Conservation (phyloP, 169 alveolate species). For the Neospora caninum region DNA sequence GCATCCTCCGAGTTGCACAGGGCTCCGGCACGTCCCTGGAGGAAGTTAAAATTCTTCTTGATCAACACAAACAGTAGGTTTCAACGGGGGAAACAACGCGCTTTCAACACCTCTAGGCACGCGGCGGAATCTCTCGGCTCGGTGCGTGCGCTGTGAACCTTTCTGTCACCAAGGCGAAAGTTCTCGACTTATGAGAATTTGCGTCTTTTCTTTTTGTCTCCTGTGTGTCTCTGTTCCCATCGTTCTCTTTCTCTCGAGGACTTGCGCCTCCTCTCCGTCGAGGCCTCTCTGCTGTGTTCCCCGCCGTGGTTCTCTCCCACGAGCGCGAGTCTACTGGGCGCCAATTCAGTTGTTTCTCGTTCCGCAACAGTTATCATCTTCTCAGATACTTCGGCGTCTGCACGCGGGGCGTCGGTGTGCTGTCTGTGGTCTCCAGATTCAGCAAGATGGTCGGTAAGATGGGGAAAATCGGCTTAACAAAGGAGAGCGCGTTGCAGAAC, state of each 20-base stretch:
- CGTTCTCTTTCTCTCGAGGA: too few species aligned
- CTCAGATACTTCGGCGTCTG: not conserved
- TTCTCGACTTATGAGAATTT: too few species aligned
- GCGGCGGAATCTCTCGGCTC: not conserved
- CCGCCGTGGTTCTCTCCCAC: too few species aligned
- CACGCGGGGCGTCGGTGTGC: not conserved
- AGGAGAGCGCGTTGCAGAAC: slow-evolving; percentile 84
- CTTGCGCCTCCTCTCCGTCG: too few species aligned
- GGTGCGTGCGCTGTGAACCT: too few species aligned
- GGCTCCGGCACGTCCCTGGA: slow-evolving; percentile 93
- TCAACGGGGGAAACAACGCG: not conserved
- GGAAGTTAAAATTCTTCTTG: slow-evolving; percentile 93
- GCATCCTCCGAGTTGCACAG: slow-evolving; percentile 93
- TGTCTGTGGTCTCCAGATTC: slow-evolving; percentile 73
- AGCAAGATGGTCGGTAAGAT: slow-evolving; percentile 96
- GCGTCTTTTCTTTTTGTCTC: too few species aligned
- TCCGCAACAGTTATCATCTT: too few species aligned
- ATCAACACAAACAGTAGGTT: slow-evolving; percentile 91
- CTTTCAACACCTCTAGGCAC: not conserved
- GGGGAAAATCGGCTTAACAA: slow-evolving; percentile 95
- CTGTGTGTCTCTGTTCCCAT: too few species aligned
- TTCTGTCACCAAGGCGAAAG: too few species aligned
- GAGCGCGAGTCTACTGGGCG: too few species aligned
- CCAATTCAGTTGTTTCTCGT: too few species aligned
- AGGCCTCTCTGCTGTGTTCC: too few species aligned